These are phyloP conservation scores for Rhytidiadelphus loreus DNA, from an alignment of 225 moss, liverwort and hornwort species.

Conservation along the genomic window DNA sequence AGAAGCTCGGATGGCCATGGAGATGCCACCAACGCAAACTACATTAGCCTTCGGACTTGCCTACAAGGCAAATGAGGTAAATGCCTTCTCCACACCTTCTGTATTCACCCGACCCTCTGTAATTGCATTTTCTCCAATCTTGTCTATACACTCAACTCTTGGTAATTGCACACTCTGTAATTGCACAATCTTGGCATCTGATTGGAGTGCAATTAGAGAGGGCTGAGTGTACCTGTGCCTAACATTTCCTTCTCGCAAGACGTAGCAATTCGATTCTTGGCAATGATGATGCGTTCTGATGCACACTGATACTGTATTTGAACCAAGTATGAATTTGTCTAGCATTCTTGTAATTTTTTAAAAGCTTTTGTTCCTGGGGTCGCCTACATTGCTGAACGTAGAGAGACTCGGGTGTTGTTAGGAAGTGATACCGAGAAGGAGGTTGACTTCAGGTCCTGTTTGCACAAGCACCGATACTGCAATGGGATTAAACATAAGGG, in stretches of 20 bases:
- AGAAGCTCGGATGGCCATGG: not conserved
- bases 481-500: constrained; percentile 11
- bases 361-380: not conserved
- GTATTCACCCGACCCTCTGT: not conserved
- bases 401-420: not conserved
- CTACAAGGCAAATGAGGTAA: not conserved
- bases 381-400: not conserved
- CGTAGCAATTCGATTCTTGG: not conserved
- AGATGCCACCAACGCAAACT: not conserved
- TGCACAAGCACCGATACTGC: constrained; percentile 19
- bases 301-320: not conserved
- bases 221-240: not conserved
- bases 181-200: not conserved
- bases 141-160: not conserved
- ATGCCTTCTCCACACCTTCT: not conserved
- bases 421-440: constrained; percentile 4
- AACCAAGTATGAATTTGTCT: not conserved
- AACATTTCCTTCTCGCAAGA: not conserved
- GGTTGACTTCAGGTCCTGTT: constrained; percentile 9
- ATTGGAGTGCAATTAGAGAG: not conserved
- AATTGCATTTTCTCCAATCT: not conserved
- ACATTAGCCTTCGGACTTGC: not conserved
- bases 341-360: not conserved
- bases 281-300: not conserved
- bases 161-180: not conserved